Conservation (phyloP, 1,139 yeast genomes). For the Magnusiomyces clavatus region DNA sequence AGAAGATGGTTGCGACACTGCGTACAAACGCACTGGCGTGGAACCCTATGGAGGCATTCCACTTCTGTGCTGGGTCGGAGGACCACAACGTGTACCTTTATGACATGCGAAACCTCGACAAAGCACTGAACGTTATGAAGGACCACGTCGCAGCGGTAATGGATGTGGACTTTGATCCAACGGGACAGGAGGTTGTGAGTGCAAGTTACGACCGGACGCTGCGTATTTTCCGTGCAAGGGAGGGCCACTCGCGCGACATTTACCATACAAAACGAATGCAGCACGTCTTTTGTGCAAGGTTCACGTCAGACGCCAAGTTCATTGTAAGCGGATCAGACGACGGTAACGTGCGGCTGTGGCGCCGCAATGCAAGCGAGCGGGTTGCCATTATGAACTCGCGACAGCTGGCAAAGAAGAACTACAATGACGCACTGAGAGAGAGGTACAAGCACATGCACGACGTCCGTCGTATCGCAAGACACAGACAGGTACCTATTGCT, state of each 20-base stretch:
- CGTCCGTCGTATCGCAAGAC: slow-evolving; percentile 78
- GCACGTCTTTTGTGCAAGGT: slow-evolving; percentile 76
- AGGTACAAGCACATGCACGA: slow-evolving; percentile 96
- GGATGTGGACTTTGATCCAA: slow-evolving; percentile 92
- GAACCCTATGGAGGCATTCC: slow-evolving; percentile 98
- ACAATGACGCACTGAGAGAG: slow-evolving; percentile 85
- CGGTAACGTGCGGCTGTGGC: slow-evolving; percentile 90
- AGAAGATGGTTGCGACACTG: slow-evolving; percentile 75
- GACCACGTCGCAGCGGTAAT: slow-evolving; percentile 96
- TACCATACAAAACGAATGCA: slow-evolving; percentile 98
- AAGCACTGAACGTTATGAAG: slow-evolving; percentile 76
- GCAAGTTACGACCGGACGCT: slow-evolving; percentile 94
- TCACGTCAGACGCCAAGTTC: slow-evolving; percentile 81
- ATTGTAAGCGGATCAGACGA: slow-evolving; percentile 91
- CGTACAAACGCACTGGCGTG: slow-evolving; percentile 83
- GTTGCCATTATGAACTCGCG: slow-evolving; percentile 72
- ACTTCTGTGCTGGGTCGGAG: slow-evolving; percentile 86
- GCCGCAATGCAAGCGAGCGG: slow-evolving; percentile 78
- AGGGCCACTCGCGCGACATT: slow-evolving; percentile 90
- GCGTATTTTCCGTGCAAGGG: slow-evolving; percentile 63
- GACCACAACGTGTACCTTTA: slow-evolving; percentile 92
- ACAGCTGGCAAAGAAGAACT: slow-evolving; percentile 77
- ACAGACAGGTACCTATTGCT: slow-evolving; percentile 81
- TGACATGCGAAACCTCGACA: slow-evolving; percentile 87
- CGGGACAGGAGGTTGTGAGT: slow-evolving; percentile 93